Percentiles rank a stretch among this genome's conserved stretches.
These are phyloP conservation scores for Trichoderma koningiopsis DNA, from an alignment of 2,329 filamentous ascomycete species.

Conservation along the genomic window DNA sequence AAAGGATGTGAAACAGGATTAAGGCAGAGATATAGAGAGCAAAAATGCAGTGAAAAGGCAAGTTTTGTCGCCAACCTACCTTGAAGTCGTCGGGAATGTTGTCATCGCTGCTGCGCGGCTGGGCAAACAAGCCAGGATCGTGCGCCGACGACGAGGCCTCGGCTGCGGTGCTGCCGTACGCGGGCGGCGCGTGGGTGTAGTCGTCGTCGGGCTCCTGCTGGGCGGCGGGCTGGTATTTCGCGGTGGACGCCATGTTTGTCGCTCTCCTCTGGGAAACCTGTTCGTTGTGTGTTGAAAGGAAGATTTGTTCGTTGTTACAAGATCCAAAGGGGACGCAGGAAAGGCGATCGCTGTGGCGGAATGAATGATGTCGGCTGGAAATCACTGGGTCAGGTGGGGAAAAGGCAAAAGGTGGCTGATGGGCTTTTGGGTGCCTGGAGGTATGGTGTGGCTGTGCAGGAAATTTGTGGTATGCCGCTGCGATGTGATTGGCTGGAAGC, in stretches of 20 bases:
- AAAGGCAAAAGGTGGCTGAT: constrained; percentile 1
- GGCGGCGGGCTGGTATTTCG: constrained; percentile 81
- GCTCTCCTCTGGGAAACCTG: background rate
- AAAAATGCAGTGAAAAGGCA: background rate
- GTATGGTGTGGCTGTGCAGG: constrained; percentile 14
- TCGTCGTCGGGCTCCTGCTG: constrained; percentile 86
- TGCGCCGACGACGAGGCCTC: constrained; percentile 59
- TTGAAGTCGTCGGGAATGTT: constrained; percentile 98
- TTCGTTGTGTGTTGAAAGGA: background rate
- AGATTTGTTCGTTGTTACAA: background rate
- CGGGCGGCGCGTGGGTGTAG: constrained; percentile 79
- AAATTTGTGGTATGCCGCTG: background rate
- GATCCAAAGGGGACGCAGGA: constrained; percentile 3
- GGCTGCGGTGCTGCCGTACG: constrained; percentile 56
- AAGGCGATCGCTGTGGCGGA: constrained; percentile 26
- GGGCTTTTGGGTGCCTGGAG: background rate
- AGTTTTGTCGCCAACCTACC: constrained; percentile 46
- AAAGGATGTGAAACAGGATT: too few relatives aligned
- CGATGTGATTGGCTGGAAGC: background rate
- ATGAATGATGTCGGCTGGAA: constrained; percentile 22
- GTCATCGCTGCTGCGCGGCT: constrained; percentile 78
- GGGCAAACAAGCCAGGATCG: constrained; percentile 62
- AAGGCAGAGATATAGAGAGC: background rate
- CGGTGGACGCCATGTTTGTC: constrained; percentile 65
- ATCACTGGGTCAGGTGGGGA: constrained; percentile 26